These are phyloP conservation scores for Spizellomyces sp. DNA, from an alignment of 192 early-diverging fungal species.

Conservation along the genomic window DNA sequence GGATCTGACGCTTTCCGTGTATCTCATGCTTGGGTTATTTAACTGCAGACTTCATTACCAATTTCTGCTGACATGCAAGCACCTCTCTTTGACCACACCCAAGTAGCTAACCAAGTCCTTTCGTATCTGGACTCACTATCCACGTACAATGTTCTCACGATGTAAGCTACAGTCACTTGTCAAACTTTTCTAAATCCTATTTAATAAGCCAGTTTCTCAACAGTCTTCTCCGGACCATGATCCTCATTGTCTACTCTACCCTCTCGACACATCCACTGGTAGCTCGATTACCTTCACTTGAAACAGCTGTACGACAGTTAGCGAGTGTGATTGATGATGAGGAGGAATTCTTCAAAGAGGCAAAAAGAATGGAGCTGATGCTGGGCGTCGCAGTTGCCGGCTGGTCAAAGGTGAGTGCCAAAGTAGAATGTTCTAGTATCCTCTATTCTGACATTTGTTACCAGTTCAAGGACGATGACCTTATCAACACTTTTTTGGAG, in stretches of 20 bases:
- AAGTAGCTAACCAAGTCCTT: conserved; percentile 78
- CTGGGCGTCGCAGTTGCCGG: background rate
- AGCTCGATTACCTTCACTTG: conserved; percentile 44
- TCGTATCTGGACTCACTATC: conserved; percentile 59
- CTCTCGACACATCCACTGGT: conserved; percentile 63
- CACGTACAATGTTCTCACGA: background rate
- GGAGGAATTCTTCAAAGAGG: background rate
- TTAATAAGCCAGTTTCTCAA: background rate
- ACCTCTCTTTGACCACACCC: conserved; percentile 75
- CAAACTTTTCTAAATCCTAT: background rate
- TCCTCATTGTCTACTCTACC: conserved; percentile 75
- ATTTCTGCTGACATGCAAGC: conserved; percentile 73
- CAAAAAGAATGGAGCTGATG: background rate
- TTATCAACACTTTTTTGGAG: too few relatives aligned
- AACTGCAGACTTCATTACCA: conserved; percentile 42
- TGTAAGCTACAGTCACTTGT: conserved; percentile 9
- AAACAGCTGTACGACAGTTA: conserved; percentile 1
- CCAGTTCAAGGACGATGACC: too few relatives aligned
- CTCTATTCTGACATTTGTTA: too few relatives aligned
- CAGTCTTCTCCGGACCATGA: conserved; percentile 71
- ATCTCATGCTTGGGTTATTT: background rate
- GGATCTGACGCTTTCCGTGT: too few relatives aligned
- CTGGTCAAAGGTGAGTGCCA: too few relatives aligned
- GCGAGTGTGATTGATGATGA: background rate
- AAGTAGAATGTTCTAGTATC: too few relatives aligned